Percentiles rank a stretch among this genome's conserved stretches.
These are phyloP conservation scores for Haberlea rhodopensis DNA, from an alignment of 257 asterid species.

Conservation along the genomic window DNA sequence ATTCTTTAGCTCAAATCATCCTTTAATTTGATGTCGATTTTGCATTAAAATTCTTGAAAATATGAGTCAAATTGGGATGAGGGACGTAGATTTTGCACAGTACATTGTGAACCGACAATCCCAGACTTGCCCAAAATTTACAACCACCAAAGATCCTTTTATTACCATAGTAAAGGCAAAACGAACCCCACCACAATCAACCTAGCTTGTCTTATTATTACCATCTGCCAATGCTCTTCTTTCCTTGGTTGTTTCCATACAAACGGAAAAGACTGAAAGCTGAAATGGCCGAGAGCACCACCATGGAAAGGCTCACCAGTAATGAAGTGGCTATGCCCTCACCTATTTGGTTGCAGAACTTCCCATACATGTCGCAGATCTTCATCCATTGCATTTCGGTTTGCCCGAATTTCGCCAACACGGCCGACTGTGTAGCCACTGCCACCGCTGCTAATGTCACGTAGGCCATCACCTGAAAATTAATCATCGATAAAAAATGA, in stretches of 20 bases:
- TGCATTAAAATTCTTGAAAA: too few species aligned
- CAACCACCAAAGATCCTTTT: constrained; percentile 1
- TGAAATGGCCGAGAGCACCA: constrained; percentile 68
- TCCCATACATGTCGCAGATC: constrained; percentile 60
- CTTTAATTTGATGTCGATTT: too few species aligned
- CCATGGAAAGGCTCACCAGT: constrained; percentile 50
- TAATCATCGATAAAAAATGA: too few species aligned
- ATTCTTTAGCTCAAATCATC: too few species aligned
- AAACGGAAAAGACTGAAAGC: constrained; percentile 86
- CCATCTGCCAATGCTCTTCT: constrained; percentile 50
- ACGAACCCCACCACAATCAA: not conserved
- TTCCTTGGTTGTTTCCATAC: constrained; percentile 60
- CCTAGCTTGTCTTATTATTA: constrained; percentile 6
- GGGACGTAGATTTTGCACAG: too few species aligned
- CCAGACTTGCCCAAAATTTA: not conserved
- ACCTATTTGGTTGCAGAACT: constrained; percentile 78
- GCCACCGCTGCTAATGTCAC: constrained; percentile 72
- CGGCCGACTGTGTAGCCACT: constrained; percentile 59
- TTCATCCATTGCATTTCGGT: constrained; percentile 87
- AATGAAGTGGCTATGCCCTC: constrained; percentile 77
- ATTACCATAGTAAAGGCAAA: constrained; percentile 17
- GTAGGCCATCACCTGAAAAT: constrained; percentile 71
- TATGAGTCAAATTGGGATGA: too few species aligned
- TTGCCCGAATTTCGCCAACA: constrained; percentile 70
- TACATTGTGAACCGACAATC: too few species aligned